Base-by-base conservation (phyloP, 768 basidiomycete genomes). In the Termitomyces bulborhizus region DNA sequence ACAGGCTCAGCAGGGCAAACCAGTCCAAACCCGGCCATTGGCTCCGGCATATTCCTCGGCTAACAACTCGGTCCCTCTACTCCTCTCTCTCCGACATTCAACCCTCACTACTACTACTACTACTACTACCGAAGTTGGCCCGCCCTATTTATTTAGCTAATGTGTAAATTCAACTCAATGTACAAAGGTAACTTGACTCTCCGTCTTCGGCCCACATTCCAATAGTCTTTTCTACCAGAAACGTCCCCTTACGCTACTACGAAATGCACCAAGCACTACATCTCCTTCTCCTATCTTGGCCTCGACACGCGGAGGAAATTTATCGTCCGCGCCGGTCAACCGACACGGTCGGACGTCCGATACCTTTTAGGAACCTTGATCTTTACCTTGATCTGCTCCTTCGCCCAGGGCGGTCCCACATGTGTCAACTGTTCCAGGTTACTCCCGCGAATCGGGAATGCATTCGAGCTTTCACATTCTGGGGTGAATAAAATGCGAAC, bases 11-110 rank as follows among this genome's bases (percentile, higher is more conserved):
- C 65, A 64, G 2, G 62, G 58, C 55, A 54, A 57, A 59, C 57
- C 58, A 57, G 58, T 57, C 59, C 55, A 57, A 59, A 56, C 57
- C 54, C 36, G n/a, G 48, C 53, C 48, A 26, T 49, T 21, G 43
- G 45, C 42, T 45, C 56, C 55, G 57, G 54, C 49, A 57, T 54
- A 53, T 37, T 55, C 60, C 56, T 60, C 59, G 59, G 59, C 61
- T 57, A 57, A 39, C 34, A 42, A 53, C 52, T 57, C 57, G 52
- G 57, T 49, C 47, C 53, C 57, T 57, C 41, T 34, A 1, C 8
- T 21, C 21, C 21, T 21, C 21, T 21, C 21, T 21, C 21, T 21
- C 21, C 21, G 21, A 21, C 21, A 21, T 21, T 21, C 21, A 21
- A 21, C 21, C 21, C 21, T 2, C 21, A 21, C n/a, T n/a, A n/a